Base-by-base conservation (phyloP, 129 eudicot species). In the Rutidosis leptorrhynchoides region DNA sequence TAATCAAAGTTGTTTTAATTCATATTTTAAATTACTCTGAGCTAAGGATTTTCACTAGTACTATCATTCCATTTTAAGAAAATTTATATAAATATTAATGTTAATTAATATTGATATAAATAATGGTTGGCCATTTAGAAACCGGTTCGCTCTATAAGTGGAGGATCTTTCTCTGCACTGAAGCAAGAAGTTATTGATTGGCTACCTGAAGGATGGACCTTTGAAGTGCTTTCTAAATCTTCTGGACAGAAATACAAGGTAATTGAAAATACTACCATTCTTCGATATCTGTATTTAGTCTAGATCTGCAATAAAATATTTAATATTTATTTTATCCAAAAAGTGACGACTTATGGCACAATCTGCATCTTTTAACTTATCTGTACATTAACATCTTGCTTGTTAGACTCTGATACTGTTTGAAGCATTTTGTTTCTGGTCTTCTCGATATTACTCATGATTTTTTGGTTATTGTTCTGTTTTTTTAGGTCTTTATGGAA, bases 161-260 rank as follows among this genome's bases (percentile, higher is more conserved):
- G 73, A 43, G 81, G 63, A 71, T 16, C 45, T 46, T 15, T 60
- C 21, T 26, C 60, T 21, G 49, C 60, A 3, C 57, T 22, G 64
- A 64, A 48, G 70, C 79, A 26, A 3, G 73, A 43, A 52, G 65
- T 62, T 52, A 32, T 71, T 43, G 77, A 67, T 17, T 80, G 87
- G 87, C 82, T 87, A 76, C 95, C 95, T 49, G 65, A 49, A 24
- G 95, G 95, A 68, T 87, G 95, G 95, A 32, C 45, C 56, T 23
- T 66, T 55, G 95, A 87, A 62, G 62, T 66, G 53, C 78, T 79
- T n/a, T 30, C 25, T 21, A 68, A 45, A 46, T 8, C 11, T 43
- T n/a, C 66, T 49, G 85, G 85, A 62, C 1, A 21, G 64, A 40
- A 27, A 43, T 60, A 67, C 64, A 84, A 83, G 87, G 89, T 87